These are phyloP conservation scores for Leishmania mexicana DNA, from an alignment of 208 protist species.

Conservation along the genomic window DNA sequence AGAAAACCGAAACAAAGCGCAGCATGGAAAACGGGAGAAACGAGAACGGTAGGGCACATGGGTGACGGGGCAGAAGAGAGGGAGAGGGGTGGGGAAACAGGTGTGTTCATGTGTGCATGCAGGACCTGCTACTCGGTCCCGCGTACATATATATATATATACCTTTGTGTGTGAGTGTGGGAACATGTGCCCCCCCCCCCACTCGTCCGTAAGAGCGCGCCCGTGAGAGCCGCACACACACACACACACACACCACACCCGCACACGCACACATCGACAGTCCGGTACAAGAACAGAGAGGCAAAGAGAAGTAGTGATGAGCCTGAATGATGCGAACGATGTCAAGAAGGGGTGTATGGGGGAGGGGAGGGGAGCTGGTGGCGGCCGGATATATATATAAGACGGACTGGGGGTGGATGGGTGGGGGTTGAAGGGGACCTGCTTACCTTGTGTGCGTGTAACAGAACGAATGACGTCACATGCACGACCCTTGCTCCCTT, in stretches of 20 bases:
- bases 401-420: too few species aligned
- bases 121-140: not conserved
- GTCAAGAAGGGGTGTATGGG: too few species aligned
- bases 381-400: not conserved
- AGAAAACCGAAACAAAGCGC: not conserved
- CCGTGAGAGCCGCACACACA: not conserved
- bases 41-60: not conserved
- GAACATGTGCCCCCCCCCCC: not conserved
- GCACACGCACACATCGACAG: not conserved
- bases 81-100: not conserved
- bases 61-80: not conserved
- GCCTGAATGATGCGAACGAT: not conserved
- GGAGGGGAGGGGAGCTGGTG: not conserved
- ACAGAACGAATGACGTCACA: too few species aligned
- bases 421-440: not conserved
- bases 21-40: not conserved
- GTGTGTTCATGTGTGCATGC: not conserved
- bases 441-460: too few species aligned
- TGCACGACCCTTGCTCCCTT: not conserved
- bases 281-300: not conserved
- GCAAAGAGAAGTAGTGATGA: not conserved
- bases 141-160: too few species aligned
- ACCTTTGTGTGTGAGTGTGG: not conserved
- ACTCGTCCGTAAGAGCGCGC: not conserved
- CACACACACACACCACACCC: not conserved